Base-by-base conservation (phyloP, 2,329 filamentous ascomycete genomes). In the Penicillium capsulatum region DNA sequence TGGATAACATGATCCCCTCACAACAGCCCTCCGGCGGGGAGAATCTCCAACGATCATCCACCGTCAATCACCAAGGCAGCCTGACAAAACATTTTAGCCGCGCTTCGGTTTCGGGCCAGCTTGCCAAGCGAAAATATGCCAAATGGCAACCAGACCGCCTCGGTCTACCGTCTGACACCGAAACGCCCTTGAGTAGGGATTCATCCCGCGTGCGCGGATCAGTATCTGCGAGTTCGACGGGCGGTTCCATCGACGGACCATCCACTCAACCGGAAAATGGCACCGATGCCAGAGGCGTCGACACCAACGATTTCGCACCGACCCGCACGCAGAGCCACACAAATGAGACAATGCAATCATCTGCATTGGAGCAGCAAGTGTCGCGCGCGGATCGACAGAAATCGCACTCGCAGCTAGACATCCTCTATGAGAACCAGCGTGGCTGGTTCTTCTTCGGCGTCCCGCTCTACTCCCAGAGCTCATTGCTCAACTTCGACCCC, bases 361-460 rank as follows among this genome's bases (percentile, higher is more conserved):
- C 17, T 16, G 33, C 33, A 3, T 14, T 16, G 24, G 36, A 28
- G n/a, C 34, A 34, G 17, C 35, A 41, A 35, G 17, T 40, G 3
- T 42, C 44, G 3, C 29, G 30, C 10, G 19, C 50, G 5, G 48
- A 48, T 7, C 15, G 42, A 44, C 14, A 7, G 3, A 58, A 58
- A 17, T 40, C 58, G 2, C 52, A 56, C 28, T 64, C 60, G 2
- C 82, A 78, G 17, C 80, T 97, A 45, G 92, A 98, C 48, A 78
- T 97, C 4, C 73, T 98, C 0, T 97, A 94, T 65, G 92, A 98
- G 64, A 98, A 98, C 59, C 86, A 98, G 68, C 79, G 92, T 41
- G 92, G 92, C 8, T 82, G 80, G 27, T 94, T 96, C 59, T 73
- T 94, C 46, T 97, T 91, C 56, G 91, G 92, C 17, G 77, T 89